phyloP scores from a whole-genome alignment of 441 rosid species.

The Biscutella laevigata region DNA sequence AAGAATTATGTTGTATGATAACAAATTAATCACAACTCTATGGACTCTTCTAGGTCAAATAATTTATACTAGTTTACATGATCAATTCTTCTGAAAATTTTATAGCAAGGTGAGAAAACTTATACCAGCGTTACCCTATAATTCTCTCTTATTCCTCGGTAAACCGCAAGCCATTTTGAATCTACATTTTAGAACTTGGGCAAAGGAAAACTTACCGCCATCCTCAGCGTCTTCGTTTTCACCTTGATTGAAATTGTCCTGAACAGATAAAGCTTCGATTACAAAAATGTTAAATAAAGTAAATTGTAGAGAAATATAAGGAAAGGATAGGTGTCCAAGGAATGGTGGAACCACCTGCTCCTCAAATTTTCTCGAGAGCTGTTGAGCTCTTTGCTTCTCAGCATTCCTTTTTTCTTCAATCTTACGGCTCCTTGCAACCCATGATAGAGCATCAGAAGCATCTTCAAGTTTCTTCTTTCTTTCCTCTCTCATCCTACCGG shows the following conservation, averaged over 20 bases:
- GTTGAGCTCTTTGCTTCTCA: slow-evolving; percentile 73
- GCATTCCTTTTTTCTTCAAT: slow-evolving; percentile 59
- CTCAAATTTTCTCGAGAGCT: slow-evolving; percentile 74
- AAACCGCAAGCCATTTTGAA: too few relatives aligned
- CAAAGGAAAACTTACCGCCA: slow-evolving; percentile 26
- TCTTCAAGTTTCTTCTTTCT: slow-evolving; percentile 63
- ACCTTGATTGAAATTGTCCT: slow-evolving; percentile 72
- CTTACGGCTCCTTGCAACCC: slow-evolving; percentile 75
- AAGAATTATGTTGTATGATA: not conserved
- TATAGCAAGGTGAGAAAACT: not conserved
- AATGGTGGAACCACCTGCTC: slow-evolving; percentile 54
- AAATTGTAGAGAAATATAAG: not conserved
- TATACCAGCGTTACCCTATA: too few relatives aligned
- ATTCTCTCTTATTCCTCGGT: too few relatives aligned
- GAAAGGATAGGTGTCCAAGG: not conserved
- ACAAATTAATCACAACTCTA: too few relatives aligned
- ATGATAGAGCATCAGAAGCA: slow-evolving; percentile 56
- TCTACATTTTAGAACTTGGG: too few relatives aligned
- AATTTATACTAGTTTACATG: not conserved
- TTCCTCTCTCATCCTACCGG: slow-evolving; percentile 75
- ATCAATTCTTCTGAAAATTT: not conserved
- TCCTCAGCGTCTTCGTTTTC: slow-evolving; percentile 63
- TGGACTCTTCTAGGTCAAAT: too few relatives aligned
- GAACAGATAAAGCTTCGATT: slow-evolving; percentile 19
- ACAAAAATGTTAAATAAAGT: not conserved